phyloP scores from a whole-genome alignment of 768 basidiomycete species.

The Lactarius deliciosus region DNA sequence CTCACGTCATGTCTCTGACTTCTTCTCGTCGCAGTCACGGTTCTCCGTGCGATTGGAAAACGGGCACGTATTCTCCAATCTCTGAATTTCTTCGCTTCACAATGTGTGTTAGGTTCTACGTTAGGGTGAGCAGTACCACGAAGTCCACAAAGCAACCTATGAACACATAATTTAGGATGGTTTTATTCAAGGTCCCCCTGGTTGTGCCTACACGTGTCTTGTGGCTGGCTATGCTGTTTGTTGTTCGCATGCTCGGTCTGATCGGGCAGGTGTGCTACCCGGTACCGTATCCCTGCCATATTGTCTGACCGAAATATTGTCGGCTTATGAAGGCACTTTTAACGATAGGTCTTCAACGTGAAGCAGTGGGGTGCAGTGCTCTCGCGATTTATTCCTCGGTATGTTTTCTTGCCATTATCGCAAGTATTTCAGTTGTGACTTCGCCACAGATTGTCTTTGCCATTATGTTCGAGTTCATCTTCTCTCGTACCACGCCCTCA shows the following conservation, averaged over 20 bases:
- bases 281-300: too few species aligned
- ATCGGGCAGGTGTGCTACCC: conserved; percentile 39
- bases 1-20: not conserved
- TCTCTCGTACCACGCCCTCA: conserved; percentile 62
- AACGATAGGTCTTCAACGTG: conserved; percentile 61
- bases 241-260: conserved; percentile 55
- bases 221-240: conserved; percentile 45
- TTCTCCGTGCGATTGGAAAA: conserved; percentile 68
- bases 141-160: not conserved
- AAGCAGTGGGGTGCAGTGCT: conserved; percentile 62
- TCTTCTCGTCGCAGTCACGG: conserved; percentile 40
- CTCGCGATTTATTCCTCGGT: conserved; percentile 61
- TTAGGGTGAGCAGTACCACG: conserved; percentile 32
- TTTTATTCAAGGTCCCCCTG: conserved; percentile 40
- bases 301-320: not conserved
- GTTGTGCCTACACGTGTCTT: conserved; percentile 46
- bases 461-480: conserved; percentile 57
- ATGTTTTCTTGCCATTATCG: conserved; percentile 16
- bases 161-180: conserved; percentile 40
- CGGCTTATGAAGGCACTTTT: conserved; percentile 46
- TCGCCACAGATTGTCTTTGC: conserved; percentile 60
- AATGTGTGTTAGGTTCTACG: conserved; percentile 47
- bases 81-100: conserved; percentile 62
- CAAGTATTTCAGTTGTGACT: not conserved
- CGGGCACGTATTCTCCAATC: conserved; percentile 74